A percentile compares a stretch with the other conserved stretches of the same genome.
Conservation (phyloP, 768 basidiomycete genomes). For the Chalciporus chontae region DNA sequence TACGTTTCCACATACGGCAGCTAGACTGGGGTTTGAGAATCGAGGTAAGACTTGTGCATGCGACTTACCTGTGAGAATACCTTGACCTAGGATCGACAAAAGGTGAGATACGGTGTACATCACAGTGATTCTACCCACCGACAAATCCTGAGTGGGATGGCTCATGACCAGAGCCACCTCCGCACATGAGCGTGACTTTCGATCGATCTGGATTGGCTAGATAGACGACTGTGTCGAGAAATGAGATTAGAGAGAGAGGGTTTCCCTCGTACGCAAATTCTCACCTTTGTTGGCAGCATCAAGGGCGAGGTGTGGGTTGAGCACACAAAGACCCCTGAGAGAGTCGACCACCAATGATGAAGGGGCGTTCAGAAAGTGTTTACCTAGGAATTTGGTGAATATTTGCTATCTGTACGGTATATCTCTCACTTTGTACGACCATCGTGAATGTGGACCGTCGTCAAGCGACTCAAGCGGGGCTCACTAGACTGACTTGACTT, state of each 20-base stretch:
- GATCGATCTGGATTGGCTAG: conserved; percentile 51
- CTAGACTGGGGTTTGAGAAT: conserved; percentile 26
- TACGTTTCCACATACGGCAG: conserved; percentile 83
- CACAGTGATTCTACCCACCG: conserved; percentile 42
- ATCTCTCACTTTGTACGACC: conserved; percentile 15
- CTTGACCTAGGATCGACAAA: conserved; percentile 47
- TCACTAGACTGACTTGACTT: too few species aligned
- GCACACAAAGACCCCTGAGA: conserved; percentile 62
- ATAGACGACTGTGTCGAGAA: conserved; percentile 51
- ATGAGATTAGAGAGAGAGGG: neutral
- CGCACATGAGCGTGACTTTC: conserved; percentile 76
- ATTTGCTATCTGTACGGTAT: too few species aligned
- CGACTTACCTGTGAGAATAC: conserved; percentile 66
- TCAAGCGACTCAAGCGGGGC: neutral
- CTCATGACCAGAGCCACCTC: conserved; percentile 88
- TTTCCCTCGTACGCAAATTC: neutral
- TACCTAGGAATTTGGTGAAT: conserved; percentile 29
- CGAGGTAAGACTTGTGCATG: neutral
- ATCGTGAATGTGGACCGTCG: neutral
- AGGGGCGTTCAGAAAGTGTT: conserved; percentile 79
- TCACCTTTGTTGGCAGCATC: conserved; percentile 71
- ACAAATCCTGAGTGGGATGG: conserved; percentile 89
- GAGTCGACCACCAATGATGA: conserved; percentile 74
- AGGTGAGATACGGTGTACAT: neutral
- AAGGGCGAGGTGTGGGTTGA: conserved; percentile 70